Conservation (phyloP, 768 basidiomycete species). For the Lactarius akahatsu region DNA sequence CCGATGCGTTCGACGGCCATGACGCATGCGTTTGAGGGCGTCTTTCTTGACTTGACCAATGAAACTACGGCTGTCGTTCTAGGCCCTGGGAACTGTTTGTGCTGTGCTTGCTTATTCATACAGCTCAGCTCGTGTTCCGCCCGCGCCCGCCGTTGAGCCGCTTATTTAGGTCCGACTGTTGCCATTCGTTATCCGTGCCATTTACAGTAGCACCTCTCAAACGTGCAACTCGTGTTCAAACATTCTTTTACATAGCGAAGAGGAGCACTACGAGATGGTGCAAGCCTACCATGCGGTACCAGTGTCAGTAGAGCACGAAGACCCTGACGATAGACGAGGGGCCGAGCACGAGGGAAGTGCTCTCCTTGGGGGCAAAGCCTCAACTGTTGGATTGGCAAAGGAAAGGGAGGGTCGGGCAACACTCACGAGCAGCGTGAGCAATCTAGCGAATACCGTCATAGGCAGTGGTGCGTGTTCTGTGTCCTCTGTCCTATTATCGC, state of each 20-base stretch:
- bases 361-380: constrained; percentile 50
- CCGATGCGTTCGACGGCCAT: not conserved
- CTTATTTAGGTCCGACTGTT: not conserved
- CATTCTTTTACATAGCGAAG: constrained; percentile 22
- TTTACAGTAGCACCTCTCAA: not conserved
- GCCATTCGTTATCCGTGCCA: not conserved
- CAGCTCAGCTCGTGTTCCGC: not conserved
- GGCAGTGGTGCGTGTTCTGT: constrained; percentile 68
- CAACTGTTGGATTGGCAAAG: constrained; percentile 30
- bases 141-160: not conserved
- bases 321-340: constrained; percentile 34
- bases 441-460: constrained; percentile 87
- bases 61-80: not conserved
- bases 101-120: not conserved
- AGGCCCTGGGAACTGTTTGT: not conserved
- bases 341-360: constrained; percentile 55
- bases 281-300: constrained; percentile 63
- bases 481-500: not conserved
- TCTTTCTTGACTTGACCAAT: not conserved
- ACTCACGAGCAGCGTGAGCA: constrained; percentile 68
- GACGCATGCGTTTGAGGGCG: not conserved
- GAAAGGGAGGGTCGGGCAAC: constrained; percentile 65
- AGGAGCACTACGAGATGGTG: constrained; percentile 57
- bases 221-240: not conserved
- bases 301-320: constrained; percentile 35